Conservation (phyloP, 2,329 filamentous ascomycete genomes). For the Alternaria brassicicola region DNA sequence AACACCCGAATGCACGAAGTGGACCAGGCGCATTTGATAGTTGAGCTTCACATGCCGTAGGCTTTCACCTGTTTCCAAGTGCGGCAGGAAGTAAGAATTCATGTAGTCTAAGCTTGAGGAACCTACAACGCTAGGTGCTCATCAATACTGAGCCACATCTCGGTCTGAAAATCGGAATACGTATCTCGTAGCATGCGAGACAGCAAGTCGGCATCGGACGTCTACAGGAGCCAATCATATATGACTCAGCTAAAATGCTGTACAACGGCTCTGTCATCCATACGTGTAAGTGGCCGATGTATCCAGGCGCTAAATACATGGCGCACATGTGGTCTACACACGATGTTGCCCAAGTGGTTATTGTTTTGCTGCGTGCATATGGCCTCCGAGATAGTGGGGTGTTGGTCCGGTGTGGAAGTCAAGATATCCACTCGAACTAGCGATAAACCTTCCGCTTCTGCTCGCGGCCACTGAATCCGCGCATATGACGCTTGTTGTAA, state of each 20-base stretch:
- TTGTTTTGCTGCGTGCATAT: not conserved
- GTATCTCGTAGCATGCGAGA: constrained; percentile 1
- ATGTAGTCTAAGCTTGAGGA: not conserved
- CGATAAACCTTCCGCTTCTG: not conserved
- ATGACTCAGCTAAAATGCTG: constrained; percentile 6
- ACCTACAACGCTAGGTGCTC: not conserved
- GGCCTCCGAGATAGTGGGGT: not conserved
- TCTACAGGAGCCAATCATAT: constrained; percentile 21
- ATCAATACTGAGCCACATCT: not conserved
- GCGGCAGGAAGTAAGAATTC: not conserved
- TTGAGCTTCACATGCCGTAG: not conserved
- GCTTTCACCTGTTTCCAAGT: not conserved
- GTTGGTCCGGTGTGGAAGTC: not conserved
- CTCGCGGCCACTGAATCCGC: not conserved
- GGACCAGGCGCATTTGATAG: constrained; percentile 10
- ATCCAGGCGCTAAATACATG: constrained; percentile 10
- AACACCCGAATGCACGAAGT: constrained; percentile 13
- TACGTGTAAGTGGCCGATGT: constrained; percentile 20
- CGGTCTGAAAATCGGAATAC: constrained; percentile 23
- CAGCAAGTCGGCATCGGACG: constrained; percentile 9
- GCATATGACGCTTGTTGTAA: constrained; percentile 12
- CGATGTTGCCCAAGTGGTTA: not conserved
- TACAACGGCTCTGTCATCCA: constrained; percentile 21
- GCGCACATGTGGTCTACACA: constrained; percentile 2
- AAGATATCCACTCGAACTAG: not conserved